These are phyloP conservation scores for Helichrysum umbraculigerum DNA, from an alignment of 129 eudicot species.

Conservation along the genomic window DNA sequence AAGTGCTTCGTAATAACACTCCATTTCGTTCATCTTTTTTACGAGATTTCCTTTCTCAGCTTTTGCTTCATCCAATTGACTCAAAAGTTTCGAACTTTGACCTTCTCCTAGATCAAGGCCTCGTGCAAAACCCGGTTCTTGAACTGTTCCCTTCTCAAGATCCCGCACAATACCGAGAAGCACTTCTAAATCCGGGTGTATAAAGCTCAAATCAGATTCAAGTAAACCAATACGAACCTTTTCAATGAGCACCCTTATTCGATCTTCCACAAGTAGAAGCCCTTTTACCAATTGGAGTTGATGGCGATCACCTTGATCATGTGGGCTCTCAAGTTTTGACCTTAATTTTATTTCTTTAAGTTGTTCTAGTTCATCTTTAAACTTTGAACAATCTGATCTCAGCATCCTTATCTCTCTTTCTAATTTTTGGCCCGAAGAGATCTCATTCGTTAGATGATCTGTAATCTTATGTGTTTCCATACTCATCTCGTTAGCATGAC, in stretches of 20 bases:
- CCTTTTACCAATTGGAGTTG: slow-evolving; percentile 33
- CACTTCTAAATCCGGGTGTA: slow-evolving; percentile 59
- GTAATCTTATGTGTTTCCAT: slow-evolving; percentile 68
- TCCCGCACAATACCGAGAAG: slow-evolving; percentile 48
- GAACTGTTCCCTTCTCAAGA: slow-evolving; percentile 57
- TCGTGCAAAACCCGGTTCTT: slow-evolving; percentile 42
- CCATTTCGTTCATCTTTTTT: slow-evolving; percentile 91
- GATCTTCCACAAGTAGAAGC: slow-evolving; percentile 52
- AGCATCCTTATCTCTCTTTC: slow-evolving; percentile 63
- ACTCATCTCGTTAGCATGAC: slow-evolving; percentile 63
- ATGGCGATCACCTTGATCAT: slow-evolving; percentile 10
- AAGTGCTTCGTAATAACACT: slow-evolving; percentile 86
- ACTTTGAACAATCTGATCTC: slow-evolving; percentile 64
- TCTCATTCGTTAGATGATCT: slow-evolving; percentile 51
- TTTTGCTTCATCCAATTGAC: slow-evolving; percentile 73
- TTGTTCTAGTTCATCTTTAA: slow-evolving; percentile 58
- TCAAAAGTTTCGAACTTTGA: slow-evolving; percentile 56
- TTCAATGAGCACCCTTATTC: slow-evolving; percentile 54
- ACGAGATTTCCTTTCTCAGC: slow-evolving; percentile 64
- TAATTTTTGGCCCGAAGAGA: slow-evolving; percentile 59
- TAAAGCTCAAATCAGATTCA: slow-evolving; percentile 49
- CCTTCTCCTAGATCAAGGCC: slow-evolving; percentile 50
- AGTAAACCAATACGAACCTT: slow-evolving; percentile 41
- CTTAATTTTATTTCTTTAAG: slow-evolving; percentile 45
- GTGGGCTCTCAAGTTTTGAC: slow-evolving; percentile 32